Evolutionary conservation across 805 yeast genomes (phyloP).

Genomic region (Hyphopichia homilentoma): DNA sequence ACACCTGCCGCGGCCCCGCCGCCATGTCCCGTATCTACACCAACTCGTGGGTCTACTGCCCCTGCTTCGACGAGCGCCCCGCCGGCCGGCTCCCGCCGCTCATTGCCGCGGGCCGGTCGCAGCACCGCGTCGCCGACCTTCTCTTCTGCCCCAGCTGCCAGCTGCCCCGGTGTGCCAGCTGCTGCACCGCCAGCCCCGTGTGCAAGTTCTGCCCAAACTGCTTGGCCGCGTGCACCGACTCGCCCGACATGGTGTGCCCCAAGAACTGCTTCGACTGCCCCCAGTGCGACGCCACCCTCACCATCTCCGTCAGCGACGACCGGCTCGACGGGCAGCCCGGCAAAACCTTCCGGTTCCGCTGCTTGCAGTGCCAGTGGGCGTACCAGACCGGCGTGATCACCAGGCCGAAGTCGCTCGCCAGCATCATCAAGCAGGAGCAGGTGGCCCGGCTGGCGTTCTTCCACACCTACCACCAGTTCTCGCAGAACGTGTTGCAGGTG

Average conservation of each 20-base stretch:
- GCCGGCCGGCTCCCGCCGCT: slow-evolving; percentile 1
- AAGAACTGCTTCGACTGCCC: slow-evolving; percentile 42
- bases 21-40: slow-evolving; percentile 23
- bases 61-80: slow-evolving; percentile 2
- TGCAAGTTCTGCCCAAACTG: slow-evolving; percentile 37
- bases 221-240: slow-evolving; percentile 29
- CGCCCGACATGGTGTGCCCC: slow-evolving; percentile 21
- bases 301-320: slow-evolving; percentile 16
- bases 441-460: background rate
- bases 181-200: slow-evolving; percentile 21
- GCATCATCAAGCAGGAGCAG: slow-evolving; percentile 13
- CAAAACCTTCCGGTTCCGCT: slow-evolving; percentile 36
- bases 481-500: slow-evolving; percentile 2
- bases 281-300: slow-evolving; percentile 23
- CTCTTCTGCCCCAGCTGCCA: slow-evolving; percentile 39
- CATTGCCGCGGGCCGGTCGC: background rate
- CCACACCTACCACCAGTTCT: background rate
- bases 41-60: slow-evolving; percentile 18
- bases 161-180: slow-evolving; percentile 20
- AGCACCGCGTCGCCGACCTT: slow-evolving; percentile 19
- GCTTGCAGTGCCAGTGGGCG: slow-evolving; percentile 31
- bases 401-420: slow-evolving; percentile 38
- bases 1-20: too few species aligned
- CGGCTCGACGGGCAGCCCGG: slow-evolving; percentile 14
- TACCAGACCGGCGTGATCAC: slow-evolving; percentile 34